Evolutionary conservation across 805 yeast species (phyloP), one percentile per base, ranked within the genome.

Genomic region (Torulaspora maleeae): DNA sequence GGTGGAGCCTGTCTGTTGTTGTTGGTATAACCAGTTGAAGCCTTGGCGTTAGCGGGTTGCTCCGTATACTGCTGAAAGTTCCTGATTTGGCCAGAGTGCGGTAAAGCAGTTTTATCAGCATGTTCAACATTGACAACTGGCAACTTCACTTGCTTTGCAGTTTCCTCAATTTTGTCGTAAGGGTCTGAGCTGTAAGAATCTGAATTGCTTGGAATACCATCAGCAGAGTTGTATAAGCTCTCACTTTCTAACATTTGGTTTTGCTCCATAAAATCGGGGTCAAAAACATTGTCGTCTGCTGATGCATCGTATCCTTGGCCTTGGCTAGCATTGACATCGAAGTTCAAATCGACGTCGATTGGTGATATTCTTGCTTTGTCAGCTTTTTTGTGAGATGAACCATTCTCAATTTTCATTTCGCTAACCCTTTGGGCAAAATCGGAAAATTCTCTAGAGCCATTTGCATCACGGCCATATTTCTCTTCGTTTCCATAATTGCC

Each of bases 221-320:
- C 52, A 25, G 40, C 27, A 2, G 43, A 50, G 36, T 64, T 60
- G 38, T 56, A 62, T 28, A 61, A 62, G 36, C 62, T 63, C 48
- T 64, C 68, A 53, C 38, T 49, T 41, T 49, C 64, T 12, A 54
- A 45, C 54, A 60, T 52, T 29, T 61, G 60, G 24, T 55, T 53
- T 37, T 62, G 60, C 44, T 60, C 67, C 43, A 53, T 45, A 44
- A 52, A 63, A 44, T 58, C 63, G 11, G 66, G 62, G 41, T 60
- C 63, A 44, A 60, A 60, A 4, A 63, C 62, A 44, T 64, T 58
- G n/a, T 44, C 44, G 3, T 27, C 38, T 11, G 38, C 45, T 12
- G 17, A 27, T 24, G 9, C 29, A 8, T 38, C 47, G 27, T 28
- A 30, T 7, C 32, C 42, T 36, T 13, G 5, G 17, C 29, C 25